A percentile compares a stretch with the other conserved stretches of the same genome.
Evolutionary conservation across 139 green algal genomes (phyloP).

Genomic region (Pleodorina starrii): DNA sequence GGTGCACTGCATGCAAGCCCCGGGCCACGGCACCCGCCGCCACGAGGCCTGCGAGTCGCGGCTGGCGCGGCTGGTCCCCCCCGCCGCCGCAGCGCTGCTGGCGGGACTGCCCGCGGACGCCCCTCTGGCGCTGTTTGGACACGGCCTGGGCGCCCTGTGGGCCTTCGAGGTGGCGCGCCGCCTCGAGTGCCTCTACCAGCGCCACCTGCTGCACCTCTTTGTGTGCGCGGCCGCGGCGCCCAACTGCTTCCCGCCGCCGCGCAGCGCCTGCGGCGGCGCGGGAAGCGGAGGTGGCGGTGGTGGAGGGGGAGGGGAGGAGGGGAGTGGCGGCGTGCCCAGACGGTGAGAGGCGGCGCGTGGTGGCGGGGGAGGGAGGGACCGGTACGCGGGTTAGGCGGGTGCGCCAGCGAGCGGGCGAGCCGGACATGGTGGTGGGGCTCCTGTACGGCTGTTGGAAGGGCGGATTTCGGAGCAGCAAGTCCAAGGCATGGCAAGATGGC

Average conservation of each 20-base stretch:
- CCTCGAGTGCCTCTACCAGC: conserved; percentile 14
- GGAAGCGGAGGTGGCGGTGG: background rate
- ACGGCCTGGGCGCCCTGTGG: conserved; percentile 23
- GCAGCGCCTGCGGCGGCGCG: background rate
- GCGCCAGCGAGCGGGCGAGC: no score
- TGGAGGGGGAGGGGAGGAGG: background rate
- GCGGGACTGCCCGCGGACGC: background rate
- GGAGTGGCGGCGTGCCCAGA: background rate
- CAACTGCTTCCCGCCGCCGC: background rate
- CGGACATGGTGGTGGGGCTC: no score
- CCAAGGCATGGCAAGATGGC: no score
- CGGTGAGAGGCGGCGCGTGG: no score
- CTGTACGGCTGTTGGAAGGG: no score
- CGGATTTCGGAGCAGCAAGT: no score
- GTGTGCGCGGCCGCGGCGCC: conserved; percentile 18
- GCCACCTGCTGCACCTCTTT: conserved; percentile 23
- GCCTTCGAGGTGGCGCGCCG: conserved; percentile 39
- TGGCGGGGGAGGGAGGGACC: no score
- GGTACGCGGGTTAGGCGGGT: no score
- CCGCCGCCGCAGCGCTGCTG: background rate
- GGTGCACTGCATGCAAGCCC: conserved; percentile 14
- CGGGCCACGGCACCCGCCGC: conserved; percentile 30
- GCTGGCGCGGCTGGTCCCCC: conserved; percentile 1
- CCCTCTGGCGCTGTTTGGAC: conserved; percentile 25
- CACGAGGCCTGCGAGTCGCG: background rate